Conservation (phyloP, 805 yeast genomes). For the Candida xyloterini region DNA sequence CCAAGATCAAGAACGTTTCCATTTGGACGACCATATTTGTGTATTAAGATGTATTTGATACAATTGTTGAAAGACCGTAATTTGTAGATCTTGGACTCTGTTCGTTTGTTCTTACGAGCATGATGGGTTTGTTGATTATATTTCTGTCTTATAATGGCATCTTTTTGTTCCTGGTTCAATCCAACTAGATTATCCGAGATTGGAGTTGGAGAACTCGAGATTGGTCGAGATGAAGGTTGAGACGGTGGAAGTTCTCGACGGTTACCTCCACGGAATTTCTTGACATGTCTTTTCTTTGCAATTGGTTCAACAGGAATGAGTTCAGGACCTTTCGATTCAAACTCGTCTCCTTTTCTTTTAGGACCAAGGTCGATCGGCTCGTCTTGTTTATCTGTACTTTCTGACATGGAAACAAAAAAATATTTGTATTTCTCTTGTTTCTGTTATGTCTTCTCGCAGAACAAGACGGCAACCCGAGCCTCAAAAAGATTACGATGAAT, state of each 20-base stretch:
- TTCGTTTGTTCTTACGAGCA: slow-evolving; percentile 59
- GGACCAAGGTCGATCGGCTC: slow-evolving; percentile 23
- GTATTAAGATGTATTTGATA: slow-evolving; percentile 80
- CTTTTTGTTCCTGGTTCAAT: slow-evolving; percentile 40
- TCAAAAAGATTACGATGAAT: slow-evolving; percentile 22
- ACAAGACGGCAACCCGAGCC: slow-evolving; percentile 28
- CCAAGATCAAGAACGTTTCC: slow-evolving; percentile 78
- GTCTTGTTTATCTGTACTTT: slow-evolving; percentile 1
- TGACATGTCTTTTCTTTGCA: slow-evolving; percentile 23
- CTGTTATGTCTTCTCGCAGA: slow-evolving; percentile 30
- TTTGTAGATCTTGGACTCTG: slow-evolving; percentile 78
- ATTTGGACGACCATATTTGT: slow-evolving; percentile 56
- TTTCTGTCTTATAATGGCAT: slow-evolving; percentile 73
- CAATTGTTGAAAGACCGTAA: slow-evolving; percentile 88
- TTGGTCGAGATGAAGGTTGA: not conserved
- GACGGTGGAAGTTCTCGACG: not conserved
- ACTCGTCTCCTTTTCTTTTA: not conserved
- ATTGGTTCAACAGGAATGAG: slow-evolving; percentile 6
- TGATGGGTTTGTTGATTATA: slow-evolving; percentile 81
- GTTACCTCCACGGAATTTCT: slow-evolving; percentile 9
- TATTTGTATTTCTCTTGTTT: not conserved
- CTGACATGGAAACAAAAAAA: slow-evolving; percentile 1
- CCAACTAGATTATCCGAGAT: slow-evolving; percentile 29
- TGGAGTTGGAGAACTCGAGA: slow-evolving; percentile 1
- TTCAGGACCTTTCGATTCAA: not conserved